Conservation (phyloP, 164 flowering plant genomes). For the Taxillus chinensis region DNA sequence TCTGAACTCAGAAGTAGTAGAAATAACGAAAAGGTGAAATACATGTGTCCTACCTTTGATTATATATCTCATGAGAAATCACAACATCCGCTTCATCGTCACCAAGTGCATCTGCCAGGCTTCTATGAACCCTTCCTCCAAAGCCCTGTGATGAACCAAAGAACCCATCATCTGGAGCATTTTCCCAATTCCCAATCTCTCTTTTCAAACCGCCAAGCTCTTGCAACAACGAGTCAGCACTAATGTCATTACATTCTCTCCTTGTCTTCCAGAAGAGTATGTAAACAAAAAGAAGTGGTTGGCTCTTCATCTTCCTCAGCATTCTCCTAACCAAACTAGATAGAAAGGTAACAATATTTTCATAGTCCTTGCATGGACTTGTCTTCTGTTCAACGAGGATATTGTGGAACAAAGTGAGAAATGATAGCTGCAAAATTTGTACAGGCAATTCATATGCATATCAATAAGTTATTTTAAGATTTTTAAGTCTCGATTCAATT, state of each 20-base stretch:
- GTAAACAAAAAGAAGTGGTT: slow-evolving; percentile 90
- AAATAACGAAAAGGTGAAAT: too few species aligned
- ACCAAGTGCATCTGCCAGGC: slow-evolving; percentile 87
- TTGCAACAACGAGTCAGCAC: slow-evolving; percentile 49
- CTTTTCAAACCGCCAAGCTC: slow-evolving; percentile 51
- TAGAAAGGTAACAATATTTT: slow-evolving; percentile 56
- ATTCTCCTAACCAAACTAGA: slow-evolving; percentile 60
- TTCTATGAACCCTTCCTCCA: slow-evolving; percentile 34
- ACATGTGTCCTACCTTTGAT: slow-evolving; percentile 32
- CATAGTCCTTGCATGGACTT: slow-evolving; percentile 50
- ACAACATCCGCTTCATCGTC: slow-evolving; percentile 86
- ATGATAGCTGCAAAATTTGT: slow-evolving; percentile 66
- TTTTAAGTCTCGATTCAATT: slow-evolving; percentile 4
- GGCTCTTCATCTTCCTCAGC: slow-evolving; percentile 69
- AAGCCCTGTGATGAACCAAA: slow-evolving; percentile 21
- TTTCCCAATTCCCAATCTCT: slow-evolving; percentile 26
- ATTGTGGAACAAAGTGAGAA: slow-evolving; percentile 53
- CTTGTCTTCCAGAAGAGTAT: slow-evolving; percentile 84
- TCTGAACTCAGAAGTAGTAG: too few species aligned
- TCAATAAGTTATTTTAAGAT: background rate
- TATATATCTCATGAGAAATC: slow-evolving; percentile 19
- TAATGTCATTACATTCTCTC: slow-evolving; percentile 70
- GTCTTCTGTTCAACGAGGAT: slow-evolving; percentile 81
- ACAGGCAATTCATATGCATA: slow-evolving; percentile 1
- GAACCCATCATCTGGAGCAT: slow-evolving; percentile 26